Evolutionary conservation across 345 rosid species (phyloP), one percentile per base, ranked within the genome.

Genomic region (Euphorbia lathyris): DNA sequence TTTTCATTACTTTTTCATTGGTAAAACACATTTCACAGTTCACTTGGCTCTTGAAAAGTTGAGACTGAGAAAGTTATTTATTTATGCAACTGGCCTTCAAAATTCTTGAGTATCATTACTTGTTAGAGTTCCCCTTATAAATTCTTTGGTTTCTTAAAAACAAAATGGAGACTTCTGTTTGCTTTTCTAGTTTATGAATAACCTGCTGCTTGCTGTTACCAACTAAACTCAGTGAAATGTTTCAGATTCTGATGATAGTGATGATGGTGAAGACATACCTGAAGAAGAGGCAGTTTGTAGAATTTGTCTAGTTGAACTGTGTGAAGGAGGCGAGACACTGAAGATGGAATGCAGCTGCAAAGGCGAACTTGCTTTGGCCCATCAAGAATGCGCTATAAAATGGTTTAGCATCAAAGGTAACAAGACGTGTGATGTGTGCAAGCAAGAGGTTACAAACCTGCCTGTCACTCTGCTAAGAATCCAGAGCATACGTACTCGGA

Each of bases 261-360:
- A 83, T 71, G 90, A 83, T 64, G 96, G 92, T 47, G 95, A 90
- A 80, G 97, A 94, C 80, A 94, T 94, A 74, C 87, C 85, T 1
- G 95, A 94, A 84, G 96, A 94, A 19, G 97, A 91, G 79, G 98
- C 98, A 11, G 93, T 91, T 63, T 91, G 98, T 77, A 85, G 98
- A 73, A 94, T 94, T 73, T 94, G 98, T 80, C 55, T 94, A 66
- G 86, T 85, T 42, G 98, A 89, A n/a, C 79, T 94, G 22, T 82
- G 92, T 59, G 97, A 94, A 90, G 96, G 95, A 34, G 98, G 98
- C 3, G 96, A 94, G 81, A 94, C 98, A 12, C 78, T 94, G 30
- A 89, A 91, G 87, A 89, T 94, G 95, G 98, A 94, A 74, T 94
- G 97, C 85, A 94, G 96, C 80, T 94, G 97, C 86, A 94, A 90